These are phyloP conservation scores for Raphidocelis subcapitata DNA, from an alignment of 139 green algal species.

Conservation along the genomic window DNA sequence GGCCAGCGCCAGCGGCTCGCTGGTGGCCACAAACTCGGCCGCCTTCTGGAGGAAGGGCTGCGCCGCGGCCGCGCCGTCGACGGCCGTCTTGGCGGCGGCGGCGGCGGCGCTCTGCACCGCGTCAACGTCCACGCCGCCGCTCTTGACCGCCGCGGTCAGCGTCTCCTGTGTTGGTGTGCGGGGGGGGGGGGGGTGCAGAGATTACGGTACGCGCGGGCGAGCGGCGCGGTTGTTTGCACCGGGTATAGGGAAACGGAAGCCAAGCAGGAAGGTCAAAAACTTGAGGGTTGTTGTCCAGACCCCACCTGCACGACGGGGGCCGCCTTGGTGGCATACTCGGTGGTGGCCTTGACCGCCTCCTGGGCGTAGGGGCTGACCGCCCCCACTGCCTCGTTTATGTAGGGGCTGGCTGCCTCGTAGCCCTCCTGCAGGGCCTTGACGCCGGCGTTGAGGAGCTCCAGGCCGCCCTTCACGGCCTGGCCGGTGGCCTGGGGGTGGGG, in stretches of 20 bases:
- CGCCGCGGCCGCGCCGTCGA: slow-evolving; percentile 43
- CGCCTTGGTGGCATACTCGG: slow-evolving; percentile 1
- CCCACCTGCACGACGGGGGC: no score
- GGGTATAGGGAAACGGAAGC: no score
- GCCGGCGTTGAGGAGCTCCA: slow-evolving; percentile 28
- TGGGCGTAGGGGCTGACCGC: slow-evolving; percentile 48
- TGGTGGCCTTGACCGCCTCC: slow-evolving; percentile 28
- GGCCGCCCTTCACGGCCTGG: slow-evolving; percentile 33
- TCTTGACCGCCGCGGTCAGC: slow-evolving; percentile 29
- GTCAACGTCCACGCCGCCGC: slow-evolving; percentile 37
- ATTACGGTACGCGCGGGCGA: no score
- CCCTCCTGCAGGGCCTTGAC: slow-evolving; percentile 45
- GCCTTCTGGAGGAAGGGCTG: slow-evolving; percentile 49
- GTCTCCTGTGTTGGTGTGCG: slow-evolving; percentile 5
- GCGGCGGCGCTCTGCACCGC: slow-evolving; percentile 31
- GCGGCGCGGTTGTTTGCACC: no score
- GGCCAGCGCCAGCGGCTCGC: no score
- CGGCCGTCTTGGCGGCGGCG: slow-evolving; percentile 32
- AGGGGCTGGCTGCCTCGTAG: slow-evolving; percentile 59
- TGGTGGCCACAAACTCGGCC: no score
- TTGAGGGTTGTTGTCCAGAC: no score
- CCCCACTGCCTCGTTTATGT: slow-evolving; percentile 56
- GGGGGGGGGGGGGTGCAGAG: no score
- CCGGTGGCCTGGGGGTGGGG: slow-evolving; percentile 36
- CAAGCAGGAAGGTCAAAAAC: no score